These are phyloP conservation scores for Umbelopsis isabellina DNA, from an alignment of 192 early-diverging fungal species.

Conservation along the genomic window DNA sequence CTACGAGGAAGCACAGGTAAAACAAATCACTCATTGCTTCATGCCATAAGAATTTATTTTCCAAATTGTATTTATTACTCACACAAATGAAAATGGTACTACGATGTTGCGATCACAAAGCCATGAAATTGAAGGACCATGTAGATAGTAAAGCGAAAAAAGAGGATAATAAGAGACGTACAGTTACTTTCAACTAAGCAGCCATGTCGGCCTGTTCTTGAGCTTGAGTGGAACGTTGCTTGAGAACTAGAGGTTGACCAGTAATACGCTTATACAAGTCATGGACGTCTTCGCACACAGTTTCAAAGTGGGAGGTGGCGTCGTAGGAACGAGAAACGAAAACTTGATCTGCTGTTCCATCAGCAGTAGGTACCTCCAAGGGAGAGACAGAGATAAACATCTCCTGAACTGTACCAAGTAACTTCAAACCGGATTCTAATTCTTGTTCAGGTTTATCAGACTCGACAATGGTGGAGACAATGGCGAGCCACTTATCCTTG, in stretches of 20 bases:
- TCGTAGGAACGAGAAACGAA: constrained; percentile 97
- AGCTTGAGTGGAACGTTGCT: constrained; percentile 66
- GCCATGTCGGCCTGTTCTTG: constrained; percentile 31
- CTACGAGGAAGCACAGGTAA: too few relatives aligned
- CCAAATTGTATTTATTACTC: background rate
- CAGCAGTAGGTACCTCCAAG: constrained; percentile 83
- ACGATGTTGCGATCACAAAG: constrained; percentile 2
- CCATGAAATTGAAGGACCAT: background rate
- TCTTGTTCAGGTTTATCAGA: constrained; percentile 90
- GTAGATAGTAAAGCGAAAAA: background rate
- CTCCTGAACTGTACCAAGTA: constrained; percentile 89
- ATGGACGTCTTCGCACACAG: constrained; percentile 96
- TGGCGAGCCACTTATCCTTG: constrained; percentile 88
- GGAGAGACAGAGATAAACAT: constrained; percentile 89
- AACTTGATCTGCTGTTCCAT: constrained; percentile 82
- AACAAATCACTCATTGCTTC: too few relatives aligned
- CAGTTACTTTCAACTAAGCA: too few relatives aligned
- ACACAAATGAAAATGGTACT: background rate
- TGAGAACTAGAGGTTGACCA: constrained; percentile 73
- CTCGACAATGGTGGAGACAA: constrained; percentile 96
- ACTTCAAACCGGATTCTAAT: constrained; percentile 82
- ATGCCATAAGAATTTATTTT: too few relatives aligned
- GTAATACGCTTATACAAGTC: constrained; percentile 85
- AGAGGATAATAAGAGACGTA: too few relatives aligned
- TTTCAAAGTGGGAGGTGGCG: constrained; percentile 99